Base-by-base conservation (phyloP, 805 yeast species). In the Spathaspora girioi region DNA sequence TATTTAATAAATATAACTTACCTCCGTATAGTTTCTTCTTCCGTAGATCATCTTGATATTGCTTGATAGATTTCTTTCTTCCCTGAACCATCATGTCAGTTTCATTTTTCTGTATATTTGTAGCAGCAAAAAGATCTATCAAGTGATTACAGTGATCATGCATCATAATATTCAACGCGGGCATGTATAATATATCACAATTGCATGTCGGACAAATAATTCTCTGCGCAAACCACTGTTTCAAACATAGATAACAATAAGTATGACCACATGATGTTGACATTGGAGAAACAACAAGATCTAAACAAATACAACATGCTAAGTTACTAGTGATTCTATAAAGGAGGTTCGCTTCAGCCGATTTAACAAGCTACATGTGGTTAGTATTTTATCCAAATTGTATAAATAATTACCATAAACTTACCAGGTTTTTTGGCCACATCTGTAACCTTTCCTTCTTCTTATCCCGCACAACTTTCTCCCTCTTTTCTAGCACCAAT, bases 181-280 rank as follows among this genome's bases (percentile, higher is more conserved):
- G 40, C 40, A 35, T 35, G 8, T 14, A 5, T 10, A 11, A 35
- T 35, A 35, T 35, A 2, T 35, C 14, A 7, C 18, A 9, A 15
- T 35, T 35, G 17, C 40, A 35, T 7, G 18, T 9, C 0, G 94
- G 93, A 65, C 94, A 87, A n/a, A 80, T 73, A 48, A 77, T 67
- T 50, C 77, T 80, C 42, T 69, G 75, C 14, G 69, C 69, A 44
- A 86, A 78, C 93, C 94, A 87, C 20, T 76, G 73, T n/a, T 71
- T 68, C n/a, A 86, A 61, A 62, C 93, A 71, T 20, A 70, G 78
- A 61, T 87, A 87, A 65, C 93, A 87, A 58, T 82, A 86, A 27
- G 86, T 79, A 62, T 87, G 94, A 2, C 93, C 93, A 68, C 94
- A 87, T 10, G 72, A 64, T 0, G 82, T 71, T 58, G 81, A 69